Conservation (phyloP, 2,329 filamentous ascomycete species). For the Neoscytalidium dimidiatum region DNA sequence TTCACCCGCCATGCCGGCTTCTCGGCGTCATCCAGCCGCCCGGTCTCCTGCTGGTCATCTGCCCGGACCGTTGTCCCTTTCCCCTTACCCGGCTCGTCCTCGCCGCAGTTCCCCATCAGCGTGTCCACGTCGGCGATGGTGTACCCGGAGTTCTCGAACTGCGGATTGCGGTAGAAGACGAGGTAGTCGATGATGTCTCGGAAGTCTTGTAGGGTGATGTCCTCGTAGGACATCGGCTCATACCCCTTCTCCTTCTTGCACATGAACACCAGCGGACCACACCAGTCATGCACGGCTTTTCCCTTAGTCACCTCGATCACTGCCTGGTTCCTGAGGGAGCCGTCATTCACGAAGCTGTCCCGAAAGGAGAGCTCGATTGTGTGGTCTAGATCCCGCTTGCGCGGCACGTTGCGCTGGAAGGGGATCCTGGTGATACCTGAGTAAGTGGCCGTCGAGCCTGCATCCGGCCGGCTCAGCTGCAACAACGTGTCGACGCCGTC, state of each 20-base stretch:
- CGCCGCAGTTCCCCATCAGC: background rate
- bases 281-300: background rate
- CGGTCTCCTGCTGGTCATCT: background rate
- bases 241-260: background rate
- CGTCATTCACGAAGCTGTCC: background rate
- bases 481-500: background rate
- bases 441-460: background rate
- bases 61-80: background rate
- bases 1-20: background rate
- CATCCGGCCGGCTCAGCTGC: background rate
- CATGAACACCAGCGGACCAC: background rate
- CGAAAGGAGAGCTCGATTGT: background rate
- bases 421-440: constrained; percentile 1
- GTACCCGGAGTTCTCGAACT: background rate
- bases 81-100: background rate
- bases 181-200: constrained; percentile 1
- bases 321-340: background rate
- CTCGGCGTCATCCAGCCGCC: no score
- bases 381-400: background rate
- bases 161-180: background rate
- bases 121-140: background rate
- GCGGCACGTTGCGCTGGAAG: constrained; percentile 3
- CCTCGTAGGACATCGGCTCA: background rate
- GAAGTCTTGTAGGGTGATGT: background rate
- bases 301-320: background rate